Percentiles rank a stretch among this genome's conserved stretches.
Evolutionary conservation across 2,329 filamentous ascomycete species (phyloP).

Genomic region (Fusarium udum): DNA sequence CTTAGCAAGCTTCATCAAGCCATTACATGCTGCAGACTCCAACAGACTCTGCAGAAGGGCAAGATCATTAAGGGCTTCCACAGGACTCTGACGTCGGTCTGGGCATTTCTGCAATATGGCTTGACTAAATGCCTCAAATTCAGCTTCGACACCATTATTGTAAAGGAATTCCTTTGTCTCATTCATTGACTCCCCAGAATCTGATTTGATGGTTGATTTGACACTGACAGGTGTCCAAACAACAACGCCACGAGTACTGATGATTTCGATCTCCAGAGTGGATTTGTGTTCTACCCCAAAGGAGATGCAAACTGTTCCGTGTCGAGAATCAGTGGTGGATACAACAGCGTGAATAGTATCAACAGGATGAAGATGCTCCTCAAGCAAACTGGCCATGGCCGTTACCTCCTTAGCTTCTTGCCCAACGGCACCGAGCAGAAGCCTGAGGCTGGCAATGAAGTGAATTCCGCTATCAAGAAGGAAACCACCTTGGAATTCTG

Average conservation of each 20-base stretch:
- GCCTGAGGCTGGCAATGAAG: constrained; percentile 15
- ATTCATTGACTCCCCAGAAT: not conserved
- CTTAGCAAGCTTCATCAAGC: not conserved
- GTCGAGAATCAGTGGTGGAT: not conserved
- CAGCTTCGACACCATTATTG: not conserved
- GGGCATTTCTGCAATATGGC: not conserved
- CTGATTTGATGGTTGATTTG: not conserved
- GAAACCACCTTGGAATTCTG: constrained; percentile 1
- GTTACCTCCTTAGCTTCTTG: not conserved
- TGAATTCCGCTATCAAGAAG: constrained; percentile 24
- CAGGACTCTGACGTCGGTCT: not conserved
- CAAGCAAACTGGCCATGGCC: constrained; percentile 7
- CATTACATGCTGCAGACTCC: not conserved
- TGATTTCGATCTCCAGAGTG: not conserved
- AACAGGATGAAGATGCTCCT: constrained; percentile 7
- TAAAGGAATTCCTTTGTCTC: not conserved
- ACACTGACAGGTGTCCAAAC: not conserved
- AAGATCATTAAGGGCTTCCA: not conserved
- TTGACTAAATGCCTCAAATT: not conserved
- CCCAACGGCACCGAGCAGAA: not conserved
- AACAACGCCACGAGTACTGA: not conserved
- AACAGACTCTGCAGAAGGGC: not conserved
- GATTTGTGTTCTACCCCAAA: not conserved
- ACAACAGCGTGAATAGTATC: constrained; percentile 7
- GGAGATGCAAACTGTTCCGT: not conserved